Conservation (phyloP, 805 yeast species). For the Zygosaccharomyces rouxii region DNA sequence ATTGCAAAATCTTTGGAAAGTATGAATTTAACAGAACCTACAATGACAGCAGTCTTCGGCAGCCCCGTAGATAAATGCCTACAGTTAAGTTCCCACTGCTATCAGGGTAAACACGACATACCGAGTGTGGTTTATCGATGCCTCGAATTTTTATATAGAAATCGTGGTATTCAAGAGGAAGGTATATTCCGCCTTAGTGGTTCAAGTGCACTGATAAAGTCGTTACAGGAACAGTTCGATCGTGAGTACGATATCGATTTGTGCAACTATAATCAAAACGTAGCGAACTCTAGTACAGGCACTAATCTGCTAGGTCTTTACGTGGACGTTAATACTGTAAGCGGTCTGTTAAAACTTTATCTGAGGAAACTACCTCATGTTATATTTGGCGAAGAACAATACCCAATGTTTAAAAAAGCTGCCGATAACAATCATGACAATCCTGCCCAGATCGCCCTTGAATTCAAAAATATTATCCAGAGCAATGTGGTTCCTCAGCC, state of each 20-base stretch:
- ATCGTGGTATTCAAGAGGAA: slow-evolving; percentile 76
- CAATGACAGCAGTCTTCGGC: slow-evolving; percentile 54
- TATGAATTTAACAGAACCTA: slow-evolving; percentile 26
- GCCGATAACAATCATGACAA: slow-evolving; percentile 33
- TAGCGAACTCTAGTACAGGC: slow-evolving; percentile 20
- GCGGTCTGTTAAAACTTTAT: slow-evolving; percentile 80
- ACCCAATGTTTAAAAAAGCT: slow-evolving; percentile 38
- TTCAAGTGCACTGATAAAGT: slow-evolving; percentile 69
- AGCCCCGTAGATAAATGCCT: slow-evolving; percentile 52
- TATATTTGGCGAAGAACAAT: slow-evolving; percentile 55
- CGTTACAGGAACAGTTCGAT: slow-evolving; percentile 66
- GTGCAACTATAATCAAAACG: slow-evolving; percentile 33
- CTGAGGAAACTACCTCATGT: slow-evolving; percentile 70
- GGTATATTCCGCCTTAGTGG: slow-evolving; percentile 92
- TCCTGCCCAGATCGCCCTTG: slow-evolving; percentile 27
- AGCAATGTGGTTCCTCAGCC: slow-evolving; percentile 43
- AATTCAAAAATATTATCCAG: slow-evolving; percentile 35
- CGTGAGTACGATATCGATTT: slow-evolving; percentile 64
- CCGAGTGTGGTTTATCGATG: slow-evolving; percentile 81
- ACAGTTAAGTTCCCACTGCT: slow-evolving; percentile 45
- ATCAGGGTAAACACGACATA: slow-evolving; percentile 36
- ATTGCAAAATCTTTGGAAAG: slow-evolving; percentile 32
- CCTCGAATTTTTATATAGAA: slow-evolving; percentile 56
- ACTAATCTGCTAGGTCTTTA: slow-evolving; percentile 34
- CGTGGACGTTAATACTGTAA: slow-evolving; percentile 74